These are phyloP conservation scores for Trebouxia sp. DNA, from an alignment of 139 green algal genomes.

Conservation along the genomic window DNA sequence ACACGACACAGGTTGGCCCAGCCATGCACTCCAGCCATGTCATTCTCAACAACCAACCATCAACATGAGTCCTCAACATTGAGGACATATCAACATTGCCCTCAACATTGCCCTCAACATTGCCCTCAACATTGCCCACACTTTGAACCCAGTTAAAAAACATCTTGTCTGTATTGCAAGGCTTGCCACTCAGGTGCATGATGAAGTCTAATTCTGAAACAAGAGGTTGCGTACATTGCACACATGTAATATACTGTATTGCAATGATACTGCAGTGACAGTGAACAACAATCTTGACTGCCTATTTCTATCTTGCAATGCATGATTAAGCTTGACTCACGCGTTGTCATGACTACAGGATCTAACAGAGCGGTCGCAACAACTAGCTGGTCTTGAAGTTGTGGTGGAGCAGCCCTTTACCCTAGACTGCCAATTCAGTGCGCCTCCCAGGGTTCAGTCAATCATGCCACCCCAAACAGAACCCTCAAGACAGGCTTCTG, in stretches of 20 bases:
- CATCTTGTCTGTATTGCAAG: not conserved
- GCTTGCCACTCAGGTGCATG: not conserved
- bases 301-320: not conserved
- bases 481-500: not conserved
- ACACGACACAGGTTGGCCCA: not conserved
- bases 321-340: not conserved
- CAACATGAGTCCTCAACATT: not conserved
- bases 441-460: not conserved
- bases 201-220: not conserved
- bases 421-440: not conserved
- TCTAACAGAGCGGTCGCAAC: not conserved
- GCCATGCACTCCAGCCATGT: not conserved
- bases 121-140: not conserved
- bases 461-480: slow-evolving; percentile 13
- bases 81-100: not conserved
- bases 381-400: not conserved
- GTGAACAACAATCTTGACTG: not conserved
- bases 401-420: slow-evolving; percentile 18
- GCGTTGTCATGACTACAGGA: not conserved
- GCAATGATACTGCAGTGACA: not conserved
- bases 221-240: not conserved
- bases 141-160: not conserved
- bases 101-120: not conserved
- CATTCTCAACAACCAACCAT: not conserved
- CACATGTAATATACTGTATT: not conserved